A percentile compares a stretch with the other conserved stretches of the same genome.
Conservation (phyloP, 257 asterid genomes). For the Buddleja alternifolia region DNA sequence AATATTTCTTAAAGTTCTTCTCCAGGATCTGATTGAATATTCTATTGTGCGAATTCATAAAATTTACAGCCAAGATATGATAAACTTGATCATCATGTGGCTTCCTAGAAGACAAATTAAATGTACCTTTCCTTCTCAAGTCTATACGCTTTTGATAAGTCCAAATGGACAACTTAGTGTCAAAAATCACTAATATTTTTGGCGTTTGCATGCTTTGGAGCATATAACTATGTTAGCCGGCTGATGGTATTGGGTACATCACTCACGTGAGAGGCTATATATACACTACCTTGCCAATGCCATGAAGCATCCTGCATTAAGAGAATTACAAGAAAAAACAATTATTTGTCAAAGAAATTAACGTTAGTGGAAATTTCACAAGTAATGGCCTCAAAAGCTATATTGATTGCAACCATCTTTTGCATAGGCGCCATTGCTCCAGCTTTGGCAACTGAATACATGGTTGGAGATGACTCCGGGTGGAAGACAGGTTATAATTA, state of each 20-base stretch:
- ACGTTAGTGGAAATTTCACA: neutral
- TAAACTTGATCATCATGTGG: no score
- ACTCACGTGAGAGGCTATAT: neutral
- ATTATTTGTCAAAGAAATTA: no score
- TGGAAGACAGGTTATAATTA: slow-evolving; percentile 42
- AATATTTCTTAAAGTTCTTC: no score
- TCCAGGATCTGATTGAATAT: no score
- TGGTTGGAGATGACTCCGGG: slow-evolving; percentile 49
- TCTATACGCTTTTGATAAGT: no score
- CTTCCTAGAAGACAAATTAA: no score
- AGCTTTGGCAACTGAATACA: slow-evolving; percentile 38
- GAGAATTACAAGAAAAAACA: neutral
- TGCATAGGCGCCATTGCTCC: slow-evolving; percentile 29
- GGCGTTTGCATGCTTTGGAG: neutral
- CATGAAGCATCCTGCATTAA: neutral
- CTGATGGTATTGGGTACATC: neutral
- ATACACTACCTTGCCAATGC: neutral
- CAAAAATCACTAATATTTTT: no score
- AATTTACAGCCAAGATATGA: no score
- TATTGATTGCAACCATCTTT: slow-evolving; percentile 32
- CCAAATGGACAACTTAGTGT: no score
- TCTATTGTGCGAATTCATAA: no score
- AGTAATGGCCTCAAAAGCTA: slow-evolving; percentile 30
- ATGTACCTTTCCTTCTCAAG: no score
- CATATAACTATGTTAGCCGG: neutral